Evolutionary conservation across 805 yeast species (phyloP).

Genomic region (Kuraishia molischiana): DNA sequence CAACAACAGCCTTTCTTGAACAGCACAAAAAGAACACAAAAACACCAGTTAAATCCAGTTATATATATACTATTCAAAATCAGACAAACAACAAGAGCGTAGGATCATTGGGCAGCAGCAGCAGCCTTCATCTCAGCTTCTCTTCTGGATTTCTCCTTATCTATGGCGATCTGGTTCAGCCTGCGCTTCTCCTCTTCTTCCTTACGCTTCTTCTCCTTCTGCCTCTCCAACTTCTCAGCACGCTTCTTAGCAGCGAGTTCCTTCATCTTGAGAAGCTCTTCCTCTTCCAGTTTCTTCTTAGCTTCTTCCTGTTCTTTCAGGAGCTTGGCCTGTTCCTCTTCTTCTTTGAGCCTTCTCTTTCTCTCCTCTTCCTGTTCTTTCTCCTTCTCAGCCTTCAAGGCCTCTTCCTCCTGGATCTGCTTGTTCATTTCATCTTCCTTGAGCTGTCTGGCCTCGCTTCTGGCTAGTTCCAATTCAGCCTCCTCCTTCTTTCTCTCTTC

Average conservation of each 20-base stretch:
- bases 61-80: constrained; percentile 7
- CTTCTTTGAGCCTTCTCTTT: constrained; percentile 5
- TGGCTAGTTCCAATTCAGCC: constrained; percentile 9
- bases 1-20: constrained; percentile 8
- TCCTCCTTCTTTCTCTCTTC: constrained; percentile 10
- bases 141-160: constrained; percentile 18
- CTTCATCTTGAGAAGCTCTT: constrained; percentile 21
- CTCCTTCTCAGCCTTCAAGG: constrained; percentile 5
- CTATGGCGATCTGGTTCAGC: constrained; percentile 15
- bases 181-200: constrained; percentile 11
- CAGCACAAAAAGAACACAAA: background rate
- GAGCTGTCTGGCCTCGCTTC: constrained; percentile 5
- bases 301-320: constrained; percentile 8
- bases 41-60: background rate
- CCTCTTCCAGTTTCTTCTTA: constrained; percentile 8
- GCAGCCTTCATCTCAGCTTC: constrained; percentile 9
- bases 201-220: constrained; percentile 7
- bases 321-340: constrained; percentile 6
- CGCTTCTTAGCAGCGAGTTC: constrained; percentile 15
- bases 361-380: constrained; percentile 4
- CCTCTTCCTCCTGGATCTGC: constrained; percentile 8
- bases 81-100: no score
- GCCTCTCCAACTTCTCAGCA: constrained; percentile 9
- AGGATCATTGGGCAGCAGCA: no score
- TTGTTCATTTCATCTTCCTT: constrained; percentile 8